Evolutionary conservation across 495 filamentous ascomycete species (phyloP), one percentile per base, ranked within the genome.

Genomic region (Chaetomium tenue): DNA sequence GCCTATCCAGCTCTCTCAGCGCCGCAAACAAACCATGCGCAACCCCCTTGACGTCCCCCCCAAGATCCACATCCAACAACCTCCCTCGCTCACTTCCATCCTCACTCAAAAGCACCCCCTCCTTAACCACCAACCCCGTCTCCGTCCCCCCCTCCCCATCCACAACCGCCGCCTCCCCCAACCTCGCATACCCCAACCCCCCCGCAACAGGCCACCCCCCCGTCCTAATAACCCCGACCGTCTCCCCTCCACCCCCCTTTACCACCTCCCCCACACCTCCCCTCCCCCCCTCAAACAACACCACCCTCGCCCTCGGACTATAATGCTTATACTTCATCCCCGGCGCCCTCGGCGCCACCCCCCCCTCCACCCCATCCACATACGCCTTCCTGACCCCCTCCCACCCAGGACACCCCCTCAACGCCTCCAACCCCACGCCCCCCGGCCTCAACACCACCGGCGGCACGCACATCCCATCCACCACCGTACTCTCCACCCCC

Each of bases 241-340:
- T 63, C 58, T 70, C 55, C 23, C 22, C 18, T 25, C 61, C 54
- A 7, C 74, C 58, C 26, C 62, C 57, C 39, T 23, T 58, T 59
- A 50, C 20, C 18, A 50, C 46, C 18, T 50, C 46, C n/a, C 46
- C 46, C 46, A 16, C 66, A 62, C 33, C 23, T 57, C 50, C 50
- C n/a, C 23, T 68, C 68, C n/a, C 74, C 2, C 13, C 70, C 73
- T 96, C 90, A 72, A 90, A 94, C 2, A 99, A 80, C 25, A 97
- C 78, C 12, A 99, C 93, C 37, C 82, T 87, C 18, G 94, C 94
- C 71, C 88, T 89, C 0, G 94, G 94, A 23, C 92, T 95, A 72
- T 99, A 99, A 74, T 99, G 94, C 68, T 92, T 89, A 75, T 99
- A 99, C 72, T 99, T 99, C 94, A 99, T 99, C 3, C 94, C 94